These are phyloP conservation scores for Tuctoria greenei DNA, from an alignment of 176 grass and related monocot species.

Conservation along the genomic window DNA sequence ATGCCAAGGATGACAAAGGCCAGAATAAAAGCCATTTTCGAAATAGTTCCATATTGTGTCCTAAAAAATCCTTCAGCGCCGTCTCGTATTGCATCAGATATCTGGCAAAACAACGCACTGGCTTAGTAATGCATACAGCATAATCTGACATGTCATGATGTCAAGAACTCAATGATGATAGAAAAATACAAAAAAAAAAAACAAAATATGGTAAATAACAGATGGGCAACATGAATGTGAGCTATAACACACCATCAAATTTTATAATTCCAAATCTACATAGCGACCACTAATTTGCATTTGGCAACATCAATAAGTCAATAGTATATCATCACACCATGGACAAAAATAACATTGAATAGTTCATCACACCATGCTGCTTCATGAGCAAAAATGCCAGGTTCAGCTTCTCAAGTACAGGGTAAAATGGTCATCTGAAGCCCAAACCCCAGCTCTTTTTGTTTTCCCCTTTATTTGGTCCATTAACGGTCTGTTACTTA, in stretches of 20 bases:
- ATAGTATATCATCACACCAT: neutral
- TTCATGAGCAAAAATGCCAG: constrained; percentile 11
- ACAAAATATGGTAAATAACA: constrained; percentile 25
- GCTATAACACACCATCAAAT: neutral
- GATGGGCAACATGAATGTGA: constrained; percentile 12
- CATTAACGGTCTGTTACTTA: neutral
- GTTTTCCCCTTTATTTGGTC: constrained; percentile 4
- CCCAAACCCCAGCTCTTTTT: neutral
- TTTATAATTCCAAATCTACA: neutral
- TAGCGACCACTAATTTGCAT: neutral
- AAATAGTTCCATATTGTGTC: constrained; percentile 98
- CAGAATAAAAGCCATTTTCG: constrained; percentile 90
- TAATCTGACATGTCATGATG: constrained; percentile 47
- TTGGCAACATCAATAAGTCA: constrained; percentile 6
- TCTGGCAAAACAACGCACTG: constrained; percentile 50
- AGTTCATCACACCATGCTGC: neutral
- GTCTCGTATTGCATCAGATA: constrained; percentile 98
- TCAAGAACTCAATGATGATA: constrained; percentile 27
- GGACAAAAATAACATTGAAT: neutral
- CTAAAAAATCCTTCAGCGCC: constrained; percentile 97
- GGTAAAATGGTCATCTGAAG: neutral
- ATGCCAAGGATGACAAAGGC: constrained; percentile 92
- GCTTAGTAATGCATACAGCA: constrained; percentile 13
- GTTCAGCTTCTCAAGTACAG: neutral
- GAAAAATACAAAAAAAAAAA: neutral